A percentile compares a stretch with the other conserved stretches of the same genome.
phyloP scores from a whole-genome alignment of 148 eudicot genomes.

The Talinum fruticosum region DNA sequence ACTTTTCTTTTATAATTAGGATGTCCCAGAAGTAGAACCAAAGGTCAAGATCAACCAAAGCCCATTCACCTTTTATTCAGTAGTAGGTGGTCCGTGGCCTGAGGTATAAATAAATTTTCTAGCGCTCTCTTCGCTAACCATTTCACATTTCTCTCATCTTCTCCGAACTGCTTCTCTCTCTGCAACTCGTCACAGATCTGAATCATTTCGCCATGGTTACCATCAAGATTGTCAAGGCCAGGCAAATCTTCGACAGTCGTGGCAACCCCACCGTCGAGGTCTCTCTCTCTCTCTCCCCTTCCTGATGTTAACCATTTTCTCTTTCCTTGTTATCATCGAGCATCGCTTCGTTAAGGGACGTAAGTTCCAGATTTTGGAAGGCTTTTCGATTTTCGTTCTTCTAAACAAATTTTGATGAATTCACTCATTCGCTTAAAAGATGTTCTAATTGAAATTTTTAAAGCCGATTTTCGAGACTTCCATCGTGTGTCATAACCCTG shows the following conservation, averaged over 20 bases:
- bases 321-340: constrained; percentile 18
- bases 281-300: not conserved
- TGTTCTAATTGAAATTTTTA: not conserved
- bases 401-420: not conserved
- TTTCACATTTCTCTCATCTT: not conserved
- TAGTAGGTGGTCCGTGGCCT: too few relatives aligned
- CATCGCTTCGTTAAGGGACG: constrained; percentile 9
- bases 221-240: constrained; percentile 64
- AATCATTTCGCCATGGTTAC: constrained; percentile 45
- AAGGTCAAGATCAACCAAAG: constrained; percentile 9
- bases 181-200: constrained; percentile 7
- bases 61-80: not conserved
- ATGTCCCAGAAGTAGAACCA: not conserved
- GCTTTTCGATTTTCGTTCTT: not conserved
- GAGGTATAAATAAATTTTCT: not conserved
- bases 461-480: not conserved
- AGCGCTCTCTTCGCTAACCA: not conserved
- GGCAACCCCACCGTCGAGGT: constrained; percentile 98
- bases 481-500: not conserved
- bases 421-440: not conserved
- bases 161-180: not conserved
- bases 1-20: too few relatives aligned
- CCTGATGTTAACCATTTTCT: not conserved
- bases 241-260: constrained; percentile 97
- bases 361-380: not conserved